Conservation (phyloP, 2,329 filamentous ascomycete species). For the Diaporthe velutina region DNA sequence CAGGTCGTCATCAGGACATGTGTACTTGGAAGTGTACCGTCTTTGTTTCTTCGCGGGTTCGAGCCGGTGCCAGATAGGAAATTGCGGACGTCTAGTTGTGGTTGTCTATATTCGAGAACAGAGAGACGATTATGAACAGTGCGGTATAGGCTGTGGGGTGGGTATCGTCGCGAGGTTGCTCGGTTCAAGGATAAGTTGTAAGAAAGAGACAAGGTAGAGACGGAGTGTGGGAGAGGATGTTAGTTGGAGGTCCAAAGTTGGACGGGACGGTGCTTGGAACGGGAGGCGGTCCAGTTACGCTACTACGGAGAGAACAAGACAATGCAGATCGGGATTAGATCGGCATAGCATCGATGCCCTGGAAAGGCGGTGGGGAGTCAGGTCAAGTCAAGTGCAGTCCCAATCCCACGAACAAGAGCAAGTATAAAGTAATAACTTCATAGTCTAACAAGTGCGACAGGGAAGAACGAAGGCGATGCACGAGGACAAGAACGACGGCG, state of each 20-base stretch:
- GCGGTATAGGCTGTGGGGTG: neutral
- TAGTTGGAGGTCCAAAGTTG: neutral
- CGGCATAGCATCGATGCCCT: neutral
- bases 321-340: constrained; percentile 13
- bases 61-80: neutral
- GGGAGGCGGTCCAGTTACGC: constrained; percentile 7
- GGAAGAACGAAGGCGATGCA: neutral
- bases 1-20: constrained; percentile 20
- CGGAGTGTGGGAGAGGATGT: constrained; percentile 11
- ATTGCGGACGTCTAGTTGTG: neutral
- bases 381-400: neutral
- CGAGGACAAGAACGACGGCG: constrained; percentile 16
- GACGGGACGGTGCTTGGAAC: neutral
- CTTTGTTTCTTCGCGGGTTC: neutral
- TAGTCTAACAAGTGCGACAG: neutral
- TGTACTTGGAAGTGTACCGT: neutral
- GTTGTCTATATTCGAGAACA: neutral
- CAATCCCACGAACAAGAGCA: neutral
- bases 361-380: constrained; percentile 24
- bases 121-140: neutral
- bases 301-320: neutral
- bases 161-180: neutral
- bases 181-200: neutral
- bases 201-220: neutral
- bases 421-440: neutral